A percentile compares a stretch with the other conserved stretches of the same genome.
Evolutionary conservation across 1,139 yeast species (phyloP).

Genomic region (Candida sanyaensis): DNA sequence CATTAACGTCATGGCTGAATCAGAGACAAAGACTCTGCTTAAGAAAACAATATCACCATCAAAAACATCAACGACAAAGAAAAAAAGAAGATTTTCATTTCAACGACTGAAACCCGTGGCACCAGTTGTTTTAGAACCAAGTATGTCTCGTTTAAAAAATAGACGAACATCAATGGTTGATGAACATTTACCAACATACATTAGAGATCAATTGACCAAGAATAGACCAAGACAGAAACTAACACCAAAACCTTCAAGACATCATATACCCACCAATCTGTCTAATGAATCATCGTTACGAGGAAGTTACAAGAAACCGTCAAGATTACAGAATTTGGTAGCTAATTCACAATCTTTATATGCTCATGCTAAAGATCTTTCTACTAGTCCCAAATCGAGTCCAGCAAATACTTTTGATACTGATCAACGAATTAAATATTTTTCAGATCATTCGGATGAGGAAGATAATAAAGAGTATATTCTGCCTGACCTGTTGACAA

Average conservation of each 20-base stretch:
- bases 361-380: conserved; percentile 25
- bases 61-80: not conserved
- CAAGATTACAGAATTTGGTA: conserved; percentile 37
- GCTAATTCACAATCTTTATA: conserved; percentile 43
- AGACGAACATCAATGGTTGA: conserved; percentile 41
- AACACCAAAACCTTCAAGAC: conserved; percentile 12
- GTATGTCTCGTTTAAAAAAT: conserved; percentile 2
- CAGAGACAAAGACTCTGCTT: conserved; percentile 18
- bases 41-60: not conserved
- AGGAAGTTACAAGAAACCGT: conserved; percentile 14
- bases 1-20: conserved; percentile 36
- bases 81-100: conserved; percentile 1
- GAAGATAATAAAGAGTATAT: conserved; percentile 40
- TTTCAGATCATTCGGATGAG: conserved; percentile 21
- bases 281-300: conserved; percentile 7
- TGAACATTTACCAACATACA: conserved; percentile 41
- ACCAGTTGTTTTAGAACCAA: conserved; percentile 1
- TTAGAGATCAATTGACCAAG: conserved; percentile 29
- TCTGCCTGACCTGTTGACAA: conserved; percentile 45
- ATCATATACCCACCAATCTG: conserved; percentile 4
- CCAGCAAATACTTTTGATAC: conserved; percentile 16
- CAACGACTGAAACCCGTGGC: not conserved
- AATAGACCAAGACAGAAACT: conserved; percentile 9
- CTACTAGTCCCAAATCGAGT: conserved; percentile 14
- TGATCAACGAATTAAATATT: conserved; percentile 12